Conservation (phyloP, 345 rosid genomes). For the Lepidium sativum region DNA sequence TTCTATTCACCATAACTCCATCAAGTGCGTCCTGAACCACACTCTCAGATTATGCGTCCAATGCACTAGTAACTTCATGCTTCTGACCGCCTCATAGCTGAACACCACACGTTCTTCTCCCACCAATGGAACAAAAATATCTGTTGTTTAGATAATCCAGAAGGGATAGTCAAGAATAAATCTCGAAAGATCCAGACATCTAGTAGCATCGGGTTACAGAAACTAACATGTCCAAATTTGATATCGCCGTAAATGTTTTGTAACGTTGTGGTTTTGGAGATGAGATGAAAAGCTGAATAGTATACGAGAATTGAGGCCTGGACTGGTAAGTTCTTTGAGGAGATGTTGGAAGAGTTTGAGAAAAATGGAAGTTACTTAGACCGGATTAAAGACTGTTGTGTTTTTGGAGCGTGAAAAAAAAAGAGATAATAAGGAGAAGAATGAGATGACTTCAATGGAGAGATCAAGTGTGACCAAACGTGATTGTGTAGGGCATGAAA, state of each 20-base stretch:
- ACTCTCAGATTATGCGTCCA: slow-evolving; percentile 67
- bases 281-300: neutral
- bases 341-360: neutral
- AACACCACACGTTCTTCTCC: slow-evolving; percentile 30
- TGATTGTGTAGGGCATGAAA: neutral
- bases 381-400: neutral
- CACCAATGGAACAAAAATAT: neutral
- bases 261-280: slow-evolving; percentile 33
- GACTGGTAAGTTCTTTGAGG: neutral
- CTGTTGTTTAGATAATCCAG: slow-evolving; percentile 48
- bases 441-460: neutral
- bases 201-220: slow-evolving; percentile 59
- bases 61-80: slow-evolving; percentile 72
- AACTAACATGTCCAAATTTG: slow-evolving; percentile 57
- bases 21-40: slow-evolving; percentile 43
- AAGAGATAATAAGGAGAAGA: neutral
- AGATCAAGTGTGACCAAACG: neutral
- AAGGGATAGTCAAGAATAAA: slow-evolving; percentile 49
- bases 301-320: neutral
- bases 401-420: neutral
- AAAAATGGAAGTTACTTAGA: slow-evolving; percentile 7
- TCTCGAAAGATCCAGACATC: slow-evolving; percentile 63
- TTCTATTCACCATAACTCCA: slow-evolving; percentile 29
- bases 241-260: slow-evolving; percentile 46
- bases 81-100: slow-evolving; percentile 77